phyloP scores from a whole-genome alignment of 345 rosid genomes.

The Garcia nutans region DNA sequence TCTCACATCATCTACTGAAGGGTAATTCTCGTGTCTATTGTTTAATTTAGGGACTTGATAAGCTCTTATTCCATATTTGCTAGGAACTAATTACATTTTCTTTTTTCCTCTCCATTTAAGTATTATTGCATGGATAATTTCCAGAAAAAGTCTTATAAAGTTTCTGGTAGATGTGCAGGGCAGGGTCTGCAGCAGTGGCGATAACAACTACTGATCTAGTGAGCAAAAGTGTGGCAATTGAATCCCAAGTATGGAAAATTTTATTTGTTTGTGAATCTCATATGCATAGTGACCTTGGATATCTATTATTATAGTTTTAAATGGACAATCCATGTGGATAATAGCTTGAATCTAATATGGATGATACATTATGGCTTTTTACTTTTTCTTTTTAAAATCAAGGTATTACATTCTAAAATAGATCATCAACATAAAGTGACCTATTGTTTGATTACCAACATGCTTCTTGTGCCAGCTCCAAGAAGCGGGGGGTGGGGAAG shows the following conservation, averaged over 20 bases:
- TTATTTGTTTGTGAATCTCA: not conserved
- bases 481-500: not conserved
- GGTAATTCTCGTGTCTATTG: slow-evolving; percentile 41
- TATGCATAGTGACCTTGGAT: not conserved
- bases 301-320: not conserved
- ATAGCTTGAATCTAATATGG: not conserved
- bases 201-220: slow-evolving; percentile 95
- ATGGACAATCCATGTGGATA: not conserved
- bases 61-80: slow-evolving; percentile 1
- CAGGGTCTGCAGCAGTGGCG: slow-evolving; percentile 93
- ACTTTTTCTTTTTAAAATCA: not conserved
- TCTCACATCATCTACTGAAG: slow-evolving; percentile 56
- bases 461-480: not conserved
- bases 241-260: slow-evolving; percentile 50
- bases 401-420: not conserved
- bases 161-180: slow-evolving; percentile 52
- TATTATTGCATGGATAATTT: slow-evolving; percentile 1
- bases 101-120: not conserved
- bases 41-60: slow-evolving; percentile 2
- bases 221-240: slow-evolving; percentile 95
- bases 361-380: not conserved
- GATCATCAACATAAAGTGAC: not conserved
- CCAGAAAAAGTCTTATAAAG: slow-evolving; percentile 3
- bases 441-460: not conserved
- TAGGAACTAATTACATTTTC: not conserved